Evolutionary conservation across 2,329 filamentous ascomycete genomes (phyloP).

Genomic region (Cladosporium oxysporum): DNA sequence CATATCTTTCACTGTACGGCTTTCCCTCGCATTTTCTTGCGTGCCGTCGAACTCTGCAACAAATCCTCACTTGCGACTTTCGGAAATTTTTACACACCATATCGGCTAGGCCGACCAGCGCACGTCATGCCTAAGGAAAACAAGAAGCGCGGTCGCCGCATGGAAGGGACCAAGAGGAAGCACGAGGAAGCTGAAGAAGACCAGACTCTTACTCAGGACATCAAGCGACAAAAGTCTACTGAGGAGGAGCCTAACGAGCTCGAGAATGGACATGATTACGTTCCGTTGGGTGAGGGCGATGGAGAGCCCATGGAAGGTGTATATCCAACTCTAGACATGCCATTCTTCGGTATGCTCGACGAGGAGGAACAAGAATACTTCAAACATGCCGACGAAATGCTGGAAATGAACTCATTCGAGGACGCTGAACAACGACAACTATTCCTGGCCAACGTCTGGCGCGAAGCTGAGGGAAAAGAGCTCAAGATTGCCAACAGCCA

Average conservation of each 20-base stretch:
- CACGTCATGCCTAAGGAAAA: conserved; percentile 59
- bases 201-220: conserved; percentile 38
- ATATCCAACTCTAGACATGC: conserved; percentile 55
- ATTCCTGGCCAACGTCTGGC: conserved; percentile 76
- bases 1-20: background rate
- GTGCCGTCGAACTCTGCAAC: conserved; percentile 6
- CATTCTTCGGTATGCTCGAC: conserved; percentile 91
- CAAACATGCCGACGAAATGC: conserved; percentile 80
- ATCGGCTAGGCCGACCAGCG: background rate
- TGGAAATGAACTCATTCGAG: conserved; percentile 86
- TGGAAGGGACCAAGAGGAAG: conserved; percentile 54
- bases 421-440: conserved; percentile 61
- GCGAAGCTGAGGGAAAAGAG: conserved; percentile 87
- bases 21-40: background rate
- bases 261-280: conserved; percentile 21
- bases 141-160: conserved; percentile 60
- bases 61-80: conserved; percentile 1
- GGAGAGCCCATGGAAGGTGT: conserved; percentile 31
- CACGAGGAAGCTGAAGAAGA: conserved; percentile 48
- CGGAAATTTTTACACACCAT: conserved; percentile 21
- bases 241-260: conserved; percentile 27
- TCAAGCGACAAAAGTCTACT: conserved; percentile 43
- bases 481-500: conserved; percentile 95
- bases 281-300: conserved; percentile 25
- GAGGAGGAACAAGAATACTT: conserved; percentile 97